Base-by-base conservation (phyloP, 495 filamentous ascomycete genomes). In the Chaetomidium leptoderma region DNA sequence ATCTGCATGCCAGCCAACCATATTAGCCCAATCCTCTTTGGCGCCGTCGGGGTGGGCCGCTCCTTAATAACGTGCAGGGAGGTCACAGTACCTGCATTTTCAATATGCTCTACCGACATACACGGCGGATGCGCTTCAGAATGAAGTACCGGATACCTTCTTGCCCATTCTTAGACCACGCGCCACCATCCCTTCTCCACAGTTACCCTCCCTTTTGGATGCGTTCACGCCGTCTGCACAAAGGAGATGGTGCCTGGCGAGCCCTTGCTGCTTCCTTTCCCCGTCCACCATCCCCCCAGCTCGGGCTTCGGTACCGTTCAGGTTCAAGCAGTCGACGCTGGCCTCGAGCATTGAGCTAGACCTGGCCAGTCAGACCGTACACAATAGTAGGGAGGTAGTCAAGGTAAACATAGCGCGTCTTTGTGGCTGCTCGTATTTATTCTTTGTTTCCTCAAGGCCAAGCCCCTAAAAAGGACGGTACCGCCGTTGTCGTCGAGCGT, bases 191-290 rank as follows among this genome's bases (percentile, higher is more conserved):
- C 55, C 32, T 45, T 59, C 48, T 48, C 59, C 21, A 35, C 61
- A 63, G 56, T 58, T 66, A 54, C 66, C 66, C 59, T 52, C 66
- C 66, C 59, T 52, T 64, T 65, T 66, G 43, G 54, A 53, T 55
- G 50, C 48, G 58, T n/a, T n/a, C n/a, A n/a, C n/a, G 58, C 55
- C 57, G 61, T 53, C 59, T 37, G 45, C 56, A 23, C 39, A 32
- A 30, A 21, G 29, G 17, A 24, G 49, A 50, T 50, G 47, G 47
- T 50, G 30, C 45, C 35, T 42, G 45, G 35, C 17, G 26, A 43
- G 26, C 51, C 42, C 30, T 36, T 36, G 27, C 40, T 27, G 42
- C 30, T 19, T 47, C 29, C n/a, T n/a, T n/a, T n/a, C n/a, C n/a
- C n/a, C n/a, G n/a, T n/a, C n/a, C n/a, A n/a, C n/a, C n/a, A n/a